Conservation (phyloP, 768 basidiomycete genomes). For the Saitozyma sp. region DNA sequence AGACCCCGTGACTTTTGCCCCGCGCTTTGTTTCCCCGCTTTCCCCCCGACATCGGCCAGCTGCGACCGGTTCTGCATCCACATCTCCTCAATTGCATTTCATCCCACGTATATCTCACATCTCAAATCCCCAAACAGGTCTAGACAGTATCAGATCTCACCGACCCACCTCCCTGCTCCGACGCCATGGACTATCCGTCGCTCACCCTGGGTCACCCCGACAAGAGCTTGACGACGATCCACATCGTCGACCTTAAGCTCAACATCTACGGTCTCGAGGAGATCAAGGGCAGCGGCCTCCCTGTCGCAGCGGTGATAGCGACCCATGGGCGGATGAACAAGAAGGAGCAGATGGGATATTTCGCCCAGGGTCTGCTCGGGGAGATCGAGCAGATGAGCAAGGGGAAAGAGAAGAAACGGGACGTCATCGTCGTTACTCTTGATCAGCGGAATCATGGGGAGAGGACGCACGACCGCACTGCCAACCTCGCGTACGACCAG, state of each 20-base stretch:
- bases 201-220: conserved; percentile 21
- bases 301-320: conserved; percentile 53
- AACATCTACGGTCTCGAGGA: conserved; percentile 43
- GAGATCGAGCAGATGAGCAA: conserved; percentile 29
- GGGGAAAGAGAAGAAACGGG: conserved; percentile 35
- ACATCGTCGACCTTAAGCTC: conserved; percentile 37
- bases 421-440: conserved; percentile 59
- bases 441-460: conserved; percentile 63
- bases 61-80: no score
- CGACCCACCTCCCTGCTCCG: no score
- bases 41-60: no score
- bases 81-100: no score
- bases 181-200: conserved; percentile 26
- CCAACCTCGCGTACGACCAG: conserved; percentile 54
- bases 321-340: conserved; percentile 58
- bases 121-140: no score
- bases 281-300: conserved; percentile 30
- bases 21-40: no score
- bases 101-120: no score
- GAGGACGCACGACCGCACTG: conserved; percentile 52
- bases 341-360: conserved; percentile 47
- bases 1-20: no score
- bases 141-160: no score
- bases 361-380: conserved; percentile 53
- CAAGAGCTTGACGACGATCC: conserved; percentile 14